These are phyloP conservation scores for Avena insularis DNA, from an alignment of 176 grass and related monocot species.

Conservation along the genomic window DNA sequence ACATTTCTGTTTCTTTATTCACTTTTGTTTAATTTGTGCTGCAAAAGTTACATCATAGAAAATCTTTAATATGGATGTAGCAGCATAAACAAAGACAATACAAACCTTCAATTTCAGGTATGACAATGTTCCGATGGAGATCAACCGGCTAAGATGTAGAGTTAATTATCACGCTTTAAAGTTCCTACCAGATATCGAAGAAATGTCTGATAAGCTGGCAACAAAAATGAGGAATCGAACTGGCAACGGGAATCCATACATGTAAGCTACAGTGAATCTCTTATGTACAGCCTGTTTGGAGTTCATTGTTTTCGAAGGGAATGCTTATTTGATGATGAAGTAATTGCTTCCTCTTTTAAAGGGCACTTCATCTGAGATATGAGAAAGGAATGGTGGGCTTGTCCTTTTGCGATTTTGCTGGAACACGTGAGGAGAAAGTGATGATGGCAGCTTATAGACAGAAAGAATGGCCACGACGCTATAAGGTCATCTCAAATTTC, in stretches of 20 bases:
- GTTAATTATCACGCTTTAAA: conserved; percentile 83
- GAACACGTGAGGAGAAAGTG: conserved; percentile 70
- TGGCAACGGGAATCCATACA: conserved; percentile 71
- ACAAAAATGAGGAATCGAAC: conserved; percentile 76
- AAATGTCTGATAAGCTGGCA: conserved; percentile 82
- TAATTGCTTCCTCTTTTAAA: conserved; percentile 34
- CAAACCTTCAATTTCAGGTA: conserved; percentile 57
- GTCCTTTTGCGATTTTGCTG: conserved; percentile 90
- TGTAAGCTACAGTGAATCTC: conserved; percentile 47
- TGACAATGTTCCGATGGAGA: conserved; percentile 82
- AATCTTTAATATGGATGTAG: conserved; percentile 15
- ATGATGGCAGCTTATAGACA: conserved; percentile 95
- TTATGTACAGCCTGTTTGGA: conserved; percentile 4
- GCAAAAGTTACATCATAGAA: background rate
- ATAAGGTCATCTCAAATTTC: conserved; percentile 58
- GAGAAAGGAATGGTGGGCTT: conserved; percentile 87
- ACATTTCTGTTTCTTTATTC: background rate
- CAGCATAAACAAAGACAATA: background rate
- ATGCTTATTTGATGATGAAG: conserved; percentile 17
- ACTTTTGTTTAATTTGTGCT: background rate
- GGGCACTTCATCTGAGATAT: conserved; percentile 88
- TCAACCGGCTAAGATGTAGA: conserved; percentile 79
- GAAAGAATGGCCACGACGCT: conserved; percentile 96
- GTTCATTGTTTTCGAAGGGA: conserved; percentile 1
- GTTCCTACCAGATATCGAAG: conserved; percentile 82